Conservation (phyloP, 2,329 filamentous ascomycete genomes). For the Lecanoromycetidae sp. region DNA sequence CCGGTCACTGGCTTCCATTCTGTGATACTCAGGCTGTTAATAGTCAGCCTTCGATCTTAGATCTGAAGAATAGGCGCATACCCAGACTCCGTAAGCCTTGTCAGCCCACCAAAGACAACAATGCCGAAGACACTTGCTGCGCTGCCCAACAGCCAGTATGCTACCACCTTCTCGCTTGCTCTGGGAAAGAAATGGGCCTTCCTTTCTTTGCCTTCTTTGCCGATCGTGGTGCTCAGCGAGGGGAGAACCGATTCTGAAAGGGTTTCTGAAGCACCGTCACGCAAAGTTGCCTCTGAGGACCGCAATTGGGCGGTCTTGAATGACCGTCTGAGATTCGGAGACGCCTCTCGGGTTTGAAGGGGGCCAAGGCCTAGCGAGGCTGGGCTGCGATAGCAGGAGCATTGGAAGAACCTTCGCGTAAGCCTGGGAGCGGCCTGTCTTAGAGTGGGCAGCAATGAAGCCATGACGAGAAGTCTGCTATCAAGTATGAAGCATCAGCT, state of each 20-base stretch:
- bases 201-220: neutral
- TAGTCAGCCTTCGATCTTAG: slow-evolving; percentile 4
- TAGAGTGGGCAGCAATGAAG: slow-evolving; percentile 11
- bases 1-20: slow-evolving; percentile 98
- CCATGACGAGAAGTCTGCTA: slow-evolving; percentile 6
- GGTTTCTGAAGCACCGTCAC: neutral
- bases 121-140: slow-evolving; percentile 93
- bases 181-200: slow-evolving; percentile 37
- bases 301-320: neutral
- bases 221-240: neutral
- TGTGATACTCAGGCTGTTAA: slow-evolving; percentile 75
- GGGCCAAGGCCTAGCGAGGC: neutral
- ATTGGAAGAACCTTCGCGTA: slow-evolving; percentile 30
- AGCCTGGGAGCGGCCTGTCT: slow-evolving; percentile 24
- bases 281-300: neutral
- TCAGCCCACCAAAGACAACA: slow-evolving; percentile 87
- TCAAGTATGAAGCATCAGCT: neutral
- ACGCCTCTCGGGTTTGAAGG: neutral
- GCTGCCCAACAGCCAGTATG: slow-evolving; percentile 84
- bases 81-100: slow-evolving; percentile 91
- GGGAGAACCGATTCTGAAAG: neutral
- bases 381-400: slow-evolving; percentile 23
- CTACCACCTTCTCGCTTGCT: slow-evolving; percentile 62
- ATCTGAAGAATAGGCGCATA: slow-evolving; percentile 34
- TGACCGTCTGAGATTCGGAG: neutral